Base-by-base conservation (phyloP, 176 grass and related monocot species). In the Saccharum officinarum region DNA sequence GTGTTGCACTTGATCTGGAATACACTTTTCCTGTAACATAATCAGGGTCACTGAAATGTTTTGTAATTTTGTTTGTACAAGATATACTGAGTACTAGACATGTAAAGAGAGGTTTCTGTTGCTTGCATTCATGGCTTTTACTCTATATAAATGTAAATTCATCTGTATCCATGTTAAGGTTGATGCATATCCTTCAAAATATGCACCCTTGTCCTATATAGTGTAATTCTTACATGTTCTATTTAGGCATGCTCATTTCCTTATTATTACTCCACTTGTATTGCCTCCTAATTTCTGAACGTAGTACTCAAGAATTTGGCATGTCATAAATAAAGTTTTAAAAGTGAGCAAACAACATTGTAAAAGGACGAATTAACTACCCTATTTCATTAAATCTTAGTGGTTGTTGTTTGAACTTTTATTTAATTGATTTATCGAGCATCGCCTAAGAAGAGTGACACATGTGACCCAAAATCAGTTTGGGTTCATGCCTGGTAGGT, bases 381-480 rank as follows among this genome's bases (percentile, higher is more conserved):
- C 39, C 37, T 13, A 6, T 49, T 28, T 77, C 30, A 11, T 22
- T 5, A 39, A 74, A 67, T 82, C 4, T n/a, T 57, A 26, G 26
- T 76, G 10, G 44, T 80, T 75, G 36, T 88, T 75, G 30, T 84
- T 76, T 55, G 52, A 42, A 88, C 8, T 64, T 52, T 52, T 23
- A 22, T 44, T 44, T 44, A 71, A 44, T 71, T 71, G 69, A n/a
- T 71, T n/a, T 71, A n/a, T n/a, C n/a, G n/a, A n/a, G n/a, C n/a
- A n/a, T n/a, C n/a, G n/a, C n/a, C n/a, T n/a, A n/a, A n/a, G n/a
- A n/a, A n/a, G n/a, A n/a, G n/a, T n/a, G n/a, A n/a, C n/a, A n/a
- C n/a, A n/a, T n/a, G n/a, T n/a, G n/a, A n/a, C n/a, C n/a, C n/a
- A n/a, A n/a, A n/a, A n/a, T n/a, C n/a, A n/a, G n/a, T n/a, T n/a